Conservation (phyloP, 208 protist species). For the Tritrichomonas foetus region DNA sequence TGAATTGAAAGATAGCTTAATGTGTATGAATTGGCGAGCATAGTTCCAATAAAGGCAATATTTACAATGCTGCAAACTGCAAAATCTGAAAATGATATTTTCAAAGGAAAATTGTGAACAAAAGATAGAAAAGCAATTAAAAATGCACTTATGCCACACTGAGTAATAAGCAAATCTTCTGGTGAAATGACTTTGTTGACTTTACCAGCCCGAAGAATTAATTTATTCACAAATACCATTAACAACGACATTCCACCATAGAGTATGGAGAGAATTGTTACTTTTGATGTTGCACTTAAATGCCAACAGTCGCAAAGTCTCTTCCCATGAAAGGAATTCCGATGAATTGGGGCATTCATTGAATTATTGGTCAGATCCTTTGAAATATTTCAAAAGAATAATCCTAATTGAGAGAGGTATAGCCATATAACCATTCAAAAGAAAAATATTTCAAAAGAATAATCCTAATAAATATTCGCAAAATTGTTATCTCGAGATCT, state of each 20-base stretch:
- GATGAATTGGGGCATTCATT: too few species aligned
- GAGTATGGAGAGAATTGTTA: neutral
- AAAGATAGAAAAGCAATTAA: neutral
- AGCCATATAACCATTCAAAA: too few species aligned
- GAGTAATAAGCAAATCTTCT: neutral
- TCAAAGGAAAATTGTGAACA: neutral
- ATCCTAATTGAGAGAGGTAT: too few species aligned
- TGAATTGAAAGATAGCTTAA: neutral
- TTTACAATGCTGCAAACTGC: neutral
- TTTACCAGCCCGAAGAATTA: neutral
- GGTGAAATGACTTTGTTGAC: neutral
- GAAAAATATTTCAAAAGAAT: too few species aligned
- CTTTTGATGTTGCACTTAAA: neutral
- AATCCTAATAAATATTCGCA: too few species aligned
- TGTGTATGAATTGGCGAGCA: neutral
- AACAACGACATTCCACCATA: neutral
- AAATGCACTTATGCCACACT: neutral
- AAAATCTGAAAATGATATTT: neutral
- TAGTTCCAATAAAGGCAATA: neutral
- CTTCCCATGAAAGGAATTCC: too few species aligned
- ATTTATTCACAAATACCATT: neutral
- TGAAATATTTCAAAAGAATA: too few species aligned
- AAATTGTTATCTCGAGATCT: too few species aligned
- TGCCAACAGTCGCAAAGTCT: too few species aligned
- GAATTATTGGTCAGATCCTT: too few species aligned